Percentiles rank a stretch among this genome's conserved stretches.
These are phyloP conservation scores for Periconia macrospinosa DNA, from an alignment of 2,329 filamentous ascomycete genomes.

Conservation along the genomic window DNA sequence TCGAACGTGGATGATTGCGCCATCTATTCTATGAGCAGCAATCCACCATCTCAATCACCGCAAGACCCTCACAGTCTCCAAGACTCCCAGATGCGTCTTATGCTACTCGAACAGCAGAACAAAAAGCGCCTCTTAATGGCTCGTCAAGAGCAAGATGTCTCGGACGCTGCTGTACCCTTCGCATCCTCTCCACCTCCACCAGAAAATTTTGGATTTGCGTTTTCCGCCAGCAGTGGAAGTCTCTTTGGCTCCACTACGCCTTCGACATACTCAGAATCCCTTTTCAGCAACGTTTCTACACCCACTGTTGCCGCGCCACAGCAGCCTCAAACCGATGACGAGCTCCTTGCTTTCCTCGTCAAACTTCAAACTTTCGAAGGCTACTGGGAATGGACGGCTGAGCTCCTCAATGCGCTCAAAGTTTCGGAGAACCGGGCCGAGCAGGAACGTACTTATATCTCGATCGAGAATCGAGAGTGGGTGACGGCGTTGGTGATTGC, in stretches of 20 bases:
- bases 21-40: too few relatives aligned
- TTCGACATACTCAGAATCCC: background rate
- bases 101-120: constrained; percentile 82
- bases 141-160: constrained; percentile 50
- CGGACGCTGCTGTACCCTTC: too few relatives aligned
- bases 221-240: too few relatives aligned
- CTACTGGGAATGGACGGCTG: constrained; percentile 49
- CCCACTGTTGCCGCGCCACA: background rate
- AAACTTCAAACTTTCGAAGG: constrained; percentile 60
- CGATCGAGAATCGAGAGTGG: background rate
- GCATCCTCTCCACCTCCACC: too few relatives aligned
- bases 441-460: constrained; percentile 1
- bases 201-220: too few relatives aligned
- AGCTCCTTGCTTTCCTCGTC: constrained; percentile 45
- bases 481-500: constrained; percentile 50
- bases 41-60: too few relatives aligned
- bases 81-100: constrained; percentile 83
- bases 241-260: too few relatives aligned
- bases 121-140: constrained; percentile 82
- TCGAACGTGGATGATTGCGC: too few relatives aligned
- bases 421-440: constrained; percentile 10
- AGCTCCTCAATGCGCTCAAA: constrained; percentile 23
- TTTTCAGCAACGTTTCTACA: background rate
- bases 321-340: constrained; percentile 18
- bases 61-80: constrained; percentile 57